Evolutionary conservation across 2,329 filamentous ascomycete genomes (phyloP), one percentile per base, ranked within the genome.

Genomic region (Ophiostoma angusticollis): DNA sequence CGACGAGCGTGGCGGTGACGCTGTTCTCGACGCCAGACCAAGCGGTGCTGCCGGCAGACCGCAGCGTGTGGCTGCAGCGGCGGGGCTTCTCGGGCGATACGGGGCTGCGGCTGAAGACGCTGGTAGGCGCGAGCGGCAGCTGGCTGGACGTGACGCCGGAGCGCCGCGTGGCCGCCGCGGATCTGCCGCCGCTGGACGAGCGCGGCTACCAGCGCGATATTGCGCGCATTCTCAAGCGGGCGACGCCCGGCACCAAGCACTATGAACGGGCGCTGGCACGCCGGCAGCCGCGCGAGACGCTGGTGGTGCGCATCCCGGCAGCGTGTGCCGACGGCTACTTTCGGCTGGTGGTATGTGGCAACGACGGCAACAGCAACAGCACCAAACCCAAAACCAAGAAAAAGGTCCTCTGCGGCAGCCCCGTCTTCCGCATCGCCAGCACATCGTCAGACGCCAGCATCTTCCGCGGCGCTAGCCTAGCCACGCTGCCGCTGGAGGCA

Each of bases 141-240:
- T 84, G 80, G 79, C 60, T 83, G 11, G 68, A 84, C 42, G 78
- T 83, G 3, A 84, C 80, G 0, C 80, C 80, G 0, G 60, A 60
- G 0, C 55, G 63, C 2, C 61, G 62, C 17, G 63, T 70, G 0
- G 50, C 54, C 0, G 49, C 63, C 0, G 58, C 67, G 1, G 66
- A 77, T 33, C 50, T 83, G 2, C 58, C 67, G 0, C 59, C 63
- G 1, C 58, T 57, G 1, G 74, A 81, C 25, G 80, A 83, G 51
- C 65, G 78, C 3, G 73, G 67, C 1, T 80, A 78, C 60, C 77
- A 82, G 54, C 64, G 79, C 25, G 80, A 84, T 50, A 70, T 83
- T 23, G 63, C 61, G 33, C 70, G 72, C n/a, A 80, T 82, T 24
- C 49, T 60, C 2, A 78, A 74, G 44, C 78, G 71, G 29, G 38